Evolutionary conservation across 768 basidiomycete genomes (phyloP), one percentile per base, ranked within the genome.

Genomic region (Phaeotremella skinneri): DNA sequence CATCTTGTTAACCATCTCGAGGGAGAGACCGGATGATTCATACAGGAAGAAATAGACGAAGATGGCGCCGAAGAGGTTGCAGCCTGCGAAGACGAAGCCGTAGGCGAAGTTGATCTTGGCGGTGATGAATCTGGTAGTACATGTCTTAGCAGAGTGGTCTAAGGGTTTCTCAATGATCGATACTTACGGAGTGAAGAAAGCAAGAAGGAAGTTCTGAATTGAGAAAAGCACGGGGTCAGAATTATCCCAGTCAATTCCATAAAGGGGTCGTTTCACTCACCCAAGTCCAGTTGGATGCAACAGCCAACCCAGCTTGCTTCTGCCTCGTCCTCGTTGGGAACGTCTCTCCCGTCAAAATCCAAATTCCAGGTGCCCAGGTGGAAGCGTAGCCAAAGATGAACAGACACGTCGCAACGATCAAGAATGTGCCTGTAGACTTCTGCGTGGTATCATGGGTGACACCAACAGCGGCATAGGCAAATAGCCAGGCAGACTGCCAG

Each of bases 41-140:
- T 89, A 89, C 1, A 89, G 80, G 84, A 87, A 88, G 70, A 87
- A 80, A 73, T 79, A 88, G 20, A 87, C 86, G 58, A 87, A 77
- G 45, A 66, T 25, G 16, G 51, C 52, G 1, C 29, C 58, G 34
- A 51, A 37, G 76, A 75, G 45, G 59, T 78, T 76, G 79, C 59
- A 72, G 79, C 83, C 82, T 13, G 85, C 86, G 70, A 89, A 88
- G 37, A 88, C 80, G 72, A 84, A 89, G 3, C 87, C 87, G 73
- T 85, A 88, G 32, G 79, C 75, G 77, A 83, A 88, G 7, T 73
- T 49, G 67, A 88, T 88, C 13, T 80, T 78, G 20, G 59, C 70
- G 2, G 79, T 79, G 69, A 88, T 88, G 76, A 87, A 86, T 0
- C 43, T 45, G n/a, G n/a, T 39, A 9, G n/a, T 9, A 39, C 37